A percentile compares a stretch with the other conserved stretches of the same genome.
phyloP scores from a whole-genome alignment of 345 rosid genomes.

The Jatropha curcas region DNA sequence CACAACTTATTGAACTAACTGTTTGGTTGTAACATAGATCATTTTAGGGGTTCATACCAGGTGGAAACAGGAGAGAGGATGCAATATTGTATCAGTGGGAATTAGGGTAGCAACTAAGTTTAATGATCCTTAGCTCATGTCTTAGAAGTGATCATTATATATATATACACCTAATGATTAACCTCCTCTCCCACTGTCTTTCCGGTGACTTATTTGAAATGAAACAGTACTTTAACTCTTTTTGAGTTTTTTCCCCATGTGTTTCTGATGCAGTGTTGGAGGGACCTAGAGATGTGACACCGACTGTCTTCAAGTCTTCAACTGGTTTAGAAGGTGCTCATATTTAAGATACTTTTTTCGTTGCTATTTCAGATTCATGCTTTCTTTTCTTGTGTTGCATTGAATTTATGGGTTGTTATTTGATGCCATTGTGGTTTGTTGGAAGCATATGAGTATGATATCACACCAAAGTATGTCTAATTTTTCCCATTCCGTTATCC shows the following conservation, averaged over 20 bases:
- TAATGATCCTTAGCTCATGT: neutral
- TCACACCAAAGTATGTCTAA: neutral
- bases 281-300: slow-evolving; percentile 82
- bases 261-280: slow-evolving; percentile 58
- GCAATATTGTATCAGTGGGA: too few relatives aligned
- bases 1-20: neutral
- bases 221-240: neutral
- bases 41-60: neutral
- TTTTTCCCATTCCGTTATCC: slow-evolving; percentile 15
- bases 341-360: neutral
- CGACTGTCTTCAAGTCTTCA: slow-evolving; percentile 63
- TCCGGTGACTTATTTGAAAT: neutral
- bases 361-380: neutral
- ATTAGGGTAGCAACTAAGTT: neutral
- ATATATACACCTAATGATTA: neutral
- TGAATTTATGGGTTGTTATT: too few relatives aligned
- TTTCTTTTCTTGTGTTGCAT: neutral
- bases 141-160: neutral
- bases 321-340: slow-evolving; percentile 82
- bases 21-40: neutral
- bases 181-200: neutral
- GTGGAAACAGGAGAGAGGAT: neutral
- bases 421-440: neutral
- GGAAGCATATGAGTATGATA: neutral
- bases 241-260: neutral